Conservation (phyloP, 2,329 filamentous ascomycete genomes). For the Fusarium sublunatum region DNA sequence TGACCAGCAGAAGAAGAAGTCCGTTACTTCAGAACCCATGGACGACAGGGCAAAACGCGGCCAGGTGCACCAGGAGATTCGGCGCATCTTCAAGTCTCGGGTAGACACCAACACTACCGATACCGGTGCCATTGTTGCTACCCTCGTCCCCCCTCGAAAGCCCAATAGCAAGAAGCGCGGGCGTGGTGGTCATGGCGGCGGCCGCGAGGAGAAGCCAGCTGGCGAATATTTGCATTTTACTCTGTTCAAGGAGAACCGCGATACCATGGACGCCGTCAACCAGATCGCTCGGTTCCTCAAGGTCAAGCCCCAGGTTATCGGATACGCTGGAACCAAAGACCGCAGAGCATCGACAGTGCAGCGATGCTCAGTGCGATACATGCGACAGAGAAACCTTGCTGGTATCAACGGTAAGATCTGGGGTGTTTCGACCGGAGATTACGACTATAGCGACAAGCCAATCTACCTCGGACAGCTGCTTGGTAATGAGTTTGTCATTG, state of each 20-base stretch:
- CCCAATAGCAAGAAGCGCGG: slow-evolving; percentile 46
- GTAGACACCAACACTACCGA: slow-evolving; percentile 78
- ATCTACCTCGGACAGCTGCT: slow-evolving; percentile 84
- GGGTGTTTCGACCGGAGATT: slow-evolving; percentile 80
- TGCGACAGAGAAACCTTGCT: slow-evolving; percentile 68
- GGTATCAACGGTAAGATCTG: slow-evolving; percentile 71
- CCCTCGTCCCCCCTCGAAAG: slow-evolving; percentile 65
- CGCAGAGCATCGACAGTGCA: slow-evolving; percentile 87
- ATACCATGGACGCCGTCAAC: slow-evolving; percentile 90
- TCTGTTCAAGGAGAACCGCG: slow-evolving; percentile 95
- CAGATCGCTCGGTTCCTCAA: slow-evolving; percentile 80
- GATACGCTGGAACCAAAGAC: slow-evolving; percentile 88
- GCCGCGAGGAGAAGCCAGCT: slow-evolving; percentile 52
- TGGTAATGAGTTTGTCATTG: slow-evolving; percentile 94
- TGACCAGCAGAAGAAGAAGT: slow-evolving; percentile 46
- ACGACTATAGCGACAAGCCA: slow-evolving; percentile 76
- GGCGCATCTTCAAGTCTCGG: slow-evolving; percentile 81
- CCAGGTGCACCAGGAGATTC: slow-evolving; percentile 70
- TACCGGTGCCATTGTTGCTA: slow-evolving; percentile 71
- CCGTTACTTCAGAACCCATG: slow-evolving; percentile 55
- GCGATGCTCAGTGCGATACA: slow-evolving; percentile 73
- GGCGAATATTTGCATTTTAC: slow-evolving; percentile 91
- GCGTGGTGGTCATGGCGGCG: slow-evolving; percentile 41
- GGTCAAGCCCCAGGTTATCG: slow-evolving; percentile 78
- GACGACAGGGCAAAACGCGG: slow-evolving; percentile 60